Evolutionary conservation across 2,329 filamentous ascomycete species (phyloP), one percentile per base, ranked within the genome.

Genomic region (Westerdykella sp.): DNA sequence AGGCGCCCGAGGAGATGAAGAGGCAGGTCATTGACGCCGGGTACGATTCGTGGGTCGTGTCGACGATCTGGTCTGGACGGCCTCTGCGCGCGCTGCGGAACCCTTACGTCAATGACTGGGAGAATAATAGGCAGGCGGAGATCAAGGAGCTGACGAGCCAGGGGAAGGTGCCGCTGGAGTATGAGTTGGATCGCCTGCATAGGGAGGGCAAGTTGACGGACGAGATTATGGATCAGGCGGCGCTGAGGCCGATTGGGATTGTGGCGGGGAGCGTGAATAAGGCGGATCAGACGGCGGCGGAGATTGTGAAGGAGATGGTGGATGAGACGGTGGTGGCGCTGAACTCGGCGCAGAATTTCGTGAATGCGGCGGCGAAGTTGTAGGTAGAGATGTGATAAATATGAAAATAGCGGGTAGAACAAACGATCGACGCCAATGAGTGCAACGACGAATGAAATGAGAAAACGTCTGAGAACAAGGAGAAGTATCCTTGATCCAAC

Each of bases 171-270:
- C 55, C 56, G 11, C 21, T 60, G 18, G 43, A 42, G 23, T 45
- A 54, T 34, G 55, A 62, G 36, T 31, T 62, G 15, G 58, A 62
- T 40, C 46, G 45, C 18, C 34, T 59, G 34, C 50, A 58, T 31
- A 53, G 50, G 41, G 56, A 54, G 34, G 56, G 56, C 6, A 59
- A 55, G 44, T 44, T 59, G 22, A 61, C 57, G 12, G 57, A 61
- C 10, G 56, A 59, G 39, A 59, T 59, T 45, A 54, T 58, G 39
- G 57, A 61, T 44, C 41, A 47, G 16, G 51, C 54, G 12, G 53
- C 43, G 12, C 25, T 61, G 40, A 53, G 55, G 30, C 55, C 56
- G 7, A 56, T 59, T 37, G 56, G 57, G 23, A 52, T 59, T 22
- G 56, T 60, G 5, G 55, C 46, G n/a, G 56, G 52, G 7, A 47